phyloP scores from a whole-genome alignment of 2,329 filamentous ascomycete species.

The Pyrenochaeta sp. region DNA sequence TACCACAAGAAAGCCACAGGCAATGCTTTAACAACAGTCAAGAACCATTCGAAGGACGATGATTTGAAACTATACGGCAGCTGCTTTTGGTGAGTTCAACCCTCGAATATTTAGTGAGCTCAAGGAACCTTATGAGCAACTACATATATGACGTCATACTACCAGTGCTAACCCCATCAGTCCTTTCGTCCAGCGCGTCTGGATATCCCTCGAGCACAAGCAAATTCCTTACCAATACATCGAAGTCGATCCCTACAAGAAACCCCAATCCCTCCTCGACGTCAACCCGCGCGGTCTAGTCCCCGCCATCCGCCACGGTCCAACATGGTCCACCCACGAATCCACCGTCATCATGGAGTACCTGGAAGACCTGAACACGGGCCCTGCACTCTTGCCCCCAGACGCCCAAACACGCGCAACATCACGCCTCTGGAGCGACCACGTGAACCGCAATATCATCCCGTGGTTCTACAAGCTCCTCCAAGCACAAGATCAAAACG shows the following conservation, averaged over 20 bases:
- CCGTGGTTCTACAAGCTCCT: constrained; percentile 79
- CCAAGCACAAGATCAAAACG: constrained; percentile 67
- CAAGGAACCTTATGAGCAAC: not conserved
- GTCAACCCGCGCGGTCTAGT: constrained; percentile 80
- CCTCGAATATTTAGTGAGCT: not conserved
- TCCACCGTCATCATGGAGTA: constrained; percentile 88
- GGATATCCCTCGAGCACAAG: constrained; percentile 87
- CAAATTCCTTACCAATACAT: constrained; percentile 83
- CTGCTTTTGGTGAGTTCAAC: constrained; percentile 76
- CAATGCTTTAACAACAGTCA: constrained; percentile 71
- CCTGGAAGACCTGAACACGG: constrained; percentile 76
- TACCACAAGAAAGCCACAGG: constrained; percentile 78
- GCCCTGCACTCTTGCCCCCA: constrained; percentile 69
- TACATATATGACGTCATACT: constrained; percentile 18
- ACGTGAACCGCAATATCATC: constrained; percentile 80
- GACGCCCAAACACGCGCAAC: constrained; percentile 75
- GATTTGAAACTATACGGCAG: constrained; percentile 81
- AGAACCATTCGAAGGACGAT: constrained; percentile 73
- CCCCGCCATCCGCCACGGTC: constrained; percentile 76
- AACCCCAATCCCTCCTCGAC: constrained; percentile 74
- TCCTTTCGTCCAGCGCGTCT: constrained; percentile 86
- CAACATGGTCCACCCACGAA: constrained; percentile 82
- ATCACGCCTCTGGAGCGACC: constrained; percentile 81
- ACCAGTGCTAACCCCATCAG: constrained; percentile 52
- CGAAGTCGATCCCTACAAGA: constrained; percentile 82